phyloP scores from a whole-genome alignment of 1,284 basidiomycete species.

The Naganishia sp. region DNA sequence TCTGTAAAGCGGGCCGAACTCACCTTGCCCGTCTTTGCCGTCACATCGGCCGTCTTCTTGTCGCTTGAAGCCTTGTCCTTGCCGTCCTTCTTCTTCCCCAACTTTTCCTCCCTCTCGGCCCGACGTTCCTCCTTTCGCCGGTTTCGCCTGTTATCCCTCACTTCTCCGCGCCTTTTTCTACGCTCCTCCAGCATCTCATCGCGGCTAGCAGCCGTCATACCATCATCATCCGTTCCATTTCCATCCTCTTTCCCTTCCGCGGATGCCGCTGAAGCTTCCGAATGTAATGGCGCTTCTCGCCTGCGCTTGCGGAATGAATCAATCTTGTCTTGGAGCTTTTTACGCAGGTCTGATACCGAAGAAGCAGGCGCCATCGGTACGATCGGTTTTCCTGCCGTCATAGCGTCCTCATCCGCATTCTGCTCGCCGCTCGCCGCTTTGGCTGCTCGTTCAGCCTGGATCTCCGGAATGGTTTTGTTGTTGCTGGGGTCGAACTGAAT shows the following conservation, averaged over 20 bases:
- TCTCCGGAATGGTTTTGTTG: slow-evolving; percentile 74
- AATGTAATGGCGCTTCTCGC: slow-evolving; percentile 49
- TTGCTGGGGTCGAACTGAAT: slow-evolving; percentile 83
- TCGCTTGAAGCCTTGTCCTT: slow-evolving; percentile 70
- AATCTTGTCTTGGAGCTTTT: slow-evolving; percentile 77
- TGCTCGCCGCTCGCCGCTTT: slow-evolving; percentile 42
- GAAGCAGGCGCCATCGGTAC: slow-evolving; percentile 69
- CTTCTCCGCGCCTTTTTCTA: slow-evolving; percentile 69
- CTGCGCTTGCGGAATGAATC: slow-evolving; percentile 63
- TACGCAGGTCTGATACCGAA: slow-evolving; percentile 70
- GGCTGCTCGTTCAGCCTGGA: slow-evolving; percentile 51
- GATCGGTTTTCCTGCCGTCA: slow-evolving; percentile 36
- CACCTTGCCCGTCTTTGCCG: slow-evolving; percentile 49
- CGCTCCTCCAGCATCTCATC: slow-evolving; percentile 81
- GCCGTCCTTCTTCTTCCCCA: slow-evolving; percentile 58
- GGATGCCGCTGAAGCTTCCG: slow-evolving; percentile 36
- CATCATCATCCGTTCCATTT: slow-evolving; percentile 55
- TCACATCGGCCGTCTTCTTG: slow-evolving; percentile 60
- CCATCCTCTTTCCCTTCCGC: slow-evolving; percentile 35
- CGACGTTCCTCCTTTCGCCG: slow-evolving; percentile 78
- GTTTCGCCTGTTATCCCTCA: slow-evolving; percentile 78
- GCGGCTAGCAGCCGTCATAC: slow-evolving; percentile 55
- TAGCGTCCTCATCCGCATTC: slow-evolving; percentile 38
- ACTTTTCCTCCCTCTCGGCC: slow-evolving; percentile 28
- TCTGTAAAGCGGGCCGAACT: slow-evolving; percentile 35